Conservation (phyloP, 2,329 filamentous ascomycete genomes). For the Neoascochyta sp. region DNA sequence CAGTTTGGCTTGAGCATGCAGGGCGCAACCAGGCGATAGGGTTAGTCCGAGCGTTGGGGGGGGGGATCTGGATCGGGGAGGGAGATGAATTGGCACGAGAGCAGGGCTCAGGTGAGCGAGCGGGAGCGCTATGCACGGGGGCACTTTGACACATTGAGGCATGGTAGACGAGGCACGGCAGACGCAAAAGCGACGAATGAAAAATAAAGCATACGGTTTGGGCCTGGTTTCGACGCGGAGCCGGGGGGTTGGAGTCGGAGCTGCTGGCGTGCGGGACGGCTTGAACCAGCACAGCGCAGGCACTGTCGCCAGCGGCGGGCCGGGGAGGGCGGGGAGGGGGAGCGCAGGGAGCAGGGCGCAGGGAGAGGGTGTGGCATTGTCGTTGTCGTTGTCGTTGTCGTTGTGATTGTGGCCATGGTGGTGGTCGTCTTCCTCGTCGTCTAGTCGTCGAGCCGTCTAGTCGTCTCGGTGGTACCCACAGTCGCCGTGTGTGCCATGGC, state of each 20-base stretch:
- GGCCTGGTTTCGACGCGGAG: slow-evolving; percentile 30
- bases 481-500: slow-evolving; percentile 5
- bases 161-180: slow-evolving; percentile 41
- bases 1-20: slow-evolving; percentile 29
- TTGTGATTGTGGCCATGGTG: slow-evolving; percentile 6
- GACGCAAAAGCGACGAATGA: slow-evolving; percentile 36
- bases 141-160: slow-evolving; percentile 38
- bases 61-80: slow-evolving; percentile 42
- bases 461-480: no score
- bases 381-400: slow-evolving; percentile 11
- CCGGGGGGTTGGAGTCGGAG: slow-evolving; percentile 35
- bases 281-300: slow-evolving; percentile 38
- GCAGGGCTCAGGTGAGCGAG: slow-evolving; percentile 35
- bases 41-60: slow-evolving; percentile 40
- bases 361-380: slow-evolving; percentile 11
- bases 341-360: no score
- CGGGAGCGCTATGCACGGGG: slow-evolving; percentile 35
- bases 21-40: slow-evolving; percentile 42
- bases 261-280: slow-evolving; percentile 39
- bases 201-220: slow-evolving; percentile 39
- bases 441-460: no score
- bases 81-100: slow-evolving; percentile 32
- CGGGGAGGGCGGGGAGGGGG: no score
- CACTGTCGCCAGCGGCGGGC: slow-evolving; percentile 37
- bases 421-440: slow-evolving; percentile 6